Conservation (phyloP, 129 eudicot genomes). For the Scalesia atractyloides region DNA sequence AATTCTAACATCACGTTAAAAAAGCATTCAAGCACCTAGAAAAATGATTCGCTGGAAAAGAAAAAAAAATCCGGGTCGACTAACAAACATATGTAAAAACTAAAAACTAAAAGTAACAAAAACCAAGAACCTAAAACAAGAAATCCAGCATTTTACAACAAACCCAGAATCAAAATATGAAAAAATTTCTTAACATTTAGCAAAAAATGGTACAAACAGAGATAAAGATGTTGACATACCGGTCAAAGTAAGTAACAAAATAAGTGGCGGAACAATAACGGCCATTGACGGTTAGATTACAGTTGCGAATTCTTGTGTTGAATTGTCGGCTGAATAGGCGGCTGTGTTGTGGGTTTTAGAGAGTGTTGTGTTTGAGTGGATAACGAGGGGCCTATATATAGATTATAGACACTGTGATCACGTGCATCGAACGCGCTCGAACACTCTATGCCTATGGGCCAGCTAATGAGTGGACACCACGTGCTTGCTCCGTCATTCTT, state of each 20-base stretch:
- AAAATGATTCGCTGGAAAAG: too few species aligned
- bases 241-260: constrained; percentile 40
- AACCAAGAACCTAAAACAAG: background rate
- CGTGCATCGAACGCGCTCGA: constrained; percentile 2
- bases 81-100: too few species aligned
- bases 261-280: constrained; percentile 25
- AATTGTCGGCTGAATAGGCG: background rate
- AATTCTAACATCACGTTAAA: too few species aligned
- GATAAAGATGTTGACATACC: constrained; percentile 28
- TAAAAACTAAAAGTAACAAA: background rate
- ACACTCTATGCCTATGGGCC: constrained; percentile 20
- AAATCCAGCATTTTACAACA: background rate
- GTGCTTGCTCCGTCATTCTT: constrained; percentile 20
- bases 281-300: constrained; percentile 43
- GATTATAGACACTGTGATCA: background rate
- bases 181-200: background rate
- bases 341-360: background rate
- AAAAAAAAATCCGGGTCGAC: too few species aligned
- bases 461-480: constrained; percentile 28
- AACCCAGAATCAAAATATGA: background rate
- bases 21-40: too few species aligned
- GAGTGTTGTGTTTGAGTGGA: constrained; percentile 16
- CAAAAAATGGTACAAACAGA: background rate
- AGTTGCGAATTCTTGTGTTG: background rate
- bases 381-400: constrained; percentile 22